Percentiles rank a stretch among this genome's conserved stretches.
phyloP scores from a whole-genome alignment of 345 rosid species.

The Nasturtium officinale region DNA sequence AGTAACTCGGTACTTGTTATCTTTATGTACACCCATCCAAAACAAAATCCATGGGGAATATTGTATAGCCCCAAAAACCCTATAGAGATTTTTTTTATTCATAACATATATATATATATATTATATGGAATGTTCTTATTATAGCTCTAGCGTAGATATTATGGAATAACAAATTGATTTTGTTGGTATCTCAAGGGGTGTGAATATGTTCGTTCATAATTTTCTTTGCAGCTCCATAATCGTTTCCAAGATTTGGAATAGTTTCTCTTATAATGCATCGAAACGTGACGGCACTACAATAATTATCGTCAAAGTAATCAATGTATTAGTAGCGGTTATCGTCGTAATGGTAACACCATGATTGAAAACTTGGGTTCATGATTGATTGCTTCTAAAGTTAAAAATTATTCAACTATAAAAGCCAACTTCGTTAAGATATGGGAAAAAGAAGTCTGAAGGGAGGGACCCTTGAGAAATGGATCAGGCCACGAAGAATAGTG shows the following conservation, averaged over 20 bases:
- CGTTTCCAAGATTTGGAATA: neutral
- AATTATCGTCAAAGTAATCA: neutral
- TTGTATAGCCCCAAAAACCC: constrained; percentile 40
- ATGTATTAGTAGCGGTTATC: too few relatives aligned
- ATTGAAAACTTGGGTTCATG: too few relatives aligned
- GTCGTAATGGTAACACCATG: too few relatives aligned
- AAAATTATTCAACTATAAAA: too few relatives aligned
- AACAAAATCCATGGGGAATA: constrained; percentile 30
- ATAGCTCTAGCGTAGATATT: neutral
- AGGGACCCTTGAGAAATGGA: constrained; percentile 21
- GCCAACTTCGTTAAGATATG: too few relatives aligned
- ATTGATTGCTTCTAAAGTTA: too few relatives aligned
- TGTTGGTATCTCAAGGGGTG: neutral
- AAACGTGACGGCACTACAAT: neutral
- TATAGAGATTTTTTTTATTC: constrained; percentile 14
- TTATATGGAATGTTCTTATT: constrained; percentile 9
- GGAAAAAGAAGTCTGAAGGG: neutral
- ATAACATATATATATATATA: too few relatives aligned
- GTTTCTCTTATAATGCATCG: neutral
- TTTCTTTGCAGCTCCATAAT: neutral
- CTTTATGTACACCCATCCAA: constrained; percentile 20
- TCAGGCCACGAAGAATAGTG: neutral
- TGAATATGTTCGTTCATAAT: constrained; percentile 5
- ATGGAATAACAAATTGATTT: neutral
- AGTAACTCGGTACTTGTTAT: constrained; percentile 15